Percentiles rank a stretch among this genome's conserved stretches.
Evolutionary conservation across 2,329 filamentous ascomycete species (phyloP).

Genomic region (Diaporthe ampelina): DNA sequence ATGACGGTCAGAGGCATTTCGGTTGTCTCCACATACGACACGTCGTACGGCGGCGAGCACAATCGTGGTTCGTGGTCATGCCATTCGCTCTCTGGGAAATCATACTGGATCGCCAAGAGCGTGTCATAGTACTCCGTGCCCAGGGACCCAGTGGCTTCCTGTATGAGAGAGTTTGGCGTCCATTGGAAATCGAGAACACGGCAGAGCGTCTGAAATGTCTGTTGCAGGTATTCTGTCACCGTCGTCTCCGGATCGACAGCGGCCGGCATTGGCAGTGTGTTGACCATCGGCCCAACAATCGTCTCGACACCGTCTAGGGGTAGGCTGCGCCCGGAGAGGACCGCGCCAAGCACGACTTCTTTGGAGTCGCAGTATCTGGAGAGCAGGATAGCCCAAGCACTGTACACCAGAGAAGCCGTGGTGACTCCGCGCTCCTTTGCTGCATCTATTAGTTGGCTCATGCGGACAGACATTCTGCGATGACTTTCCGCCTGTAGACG

Average conservation of each 20-base stretch:
- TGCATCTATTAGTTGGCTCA: not conserved
- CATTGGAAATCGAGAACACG: slow-evolving; percentile 1
- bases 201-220: slow-evolving; percentile 5
- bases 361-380: slow-evolving; percentile 14
- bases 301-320: not conserved
- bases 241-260: not conserved
- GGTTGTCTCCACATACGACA: not conserved
- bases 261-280: slow-evolving; percentile 14
- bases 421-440: slow-evolving; percentile 21
- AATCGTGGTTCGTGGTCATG: not conserved
- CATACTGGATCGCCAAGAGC: slow-evolving; percentile 1
- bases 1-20: slow-evolving; percentile 13
- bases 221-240: not conserved
- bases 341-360: not conserved
- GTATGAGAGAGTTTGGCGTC: slow-evolving; percentile 11
- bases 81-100: slow-evolving; percentile 4
- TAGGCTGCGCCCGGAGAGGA: slow-evolving; percentile 1
- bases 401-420: not conserved
- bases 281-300: slow-evolving; percentile 12
- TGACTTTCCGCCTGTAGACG: not conserved
- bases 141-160: not conserved
- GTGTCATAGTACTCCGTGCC: slow-evolving; percentile 18
- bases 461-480: not conserved
- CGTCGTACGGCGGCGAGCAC: not conserved
- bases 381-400: not conserved